Base-by-base conservation (phyloP, 768 basidiomycete species). In the Podaxis sp. region DNA sequence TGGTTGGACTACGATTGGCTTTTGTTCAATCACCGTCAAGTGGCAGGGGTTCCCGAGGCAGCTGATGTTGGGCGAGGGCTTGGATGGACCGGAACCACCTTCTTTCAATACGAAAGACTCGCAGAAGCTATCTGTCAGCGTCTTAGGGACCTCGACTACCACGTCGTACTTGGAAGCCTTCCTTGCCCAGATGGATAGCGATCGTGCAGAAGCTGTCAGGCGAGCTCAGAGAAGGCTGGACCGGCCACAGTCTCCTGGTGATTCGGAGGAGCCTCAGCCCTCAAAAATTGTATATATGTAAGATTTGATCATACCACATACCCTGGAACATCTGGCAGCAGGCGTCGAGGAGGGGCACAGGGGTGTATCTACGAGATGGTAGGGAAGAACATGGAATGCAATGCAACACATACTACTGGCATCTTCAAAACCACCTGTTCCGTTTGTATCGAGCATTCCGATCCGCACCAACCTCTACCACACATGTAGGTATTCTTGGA, bases 311-410 rank as follows among this genome's bases (percentile, higher is more conserved):
- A 30, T 59, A 0, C 0, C 46, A 26, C 46, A 38, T 24, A 22
- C 44, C 3, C 22, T 51, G 57, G 57, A 59, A 19, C 46, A 39
- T 33, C n/a, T 59, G 2, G 57, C 28, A 17, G 13, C 30, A 28
- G 49, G 49, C 4, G 19, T 51, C n/a, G 57, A 49, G 13, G 46
- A 38, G 19, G 30, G 28, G 7, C 57, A 58, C n/a, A 58, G 48
- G 57, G 7, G 3, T 51, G 46, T 46, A 59, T 51, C 28, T 11
- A 17, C 15, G 3, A 2, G 1, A 51, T 51, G 57, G n/a, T 59
- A 6, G 19, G 17, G 57, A 57, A 57, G 39, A 24, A 57, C 17
- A 3, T 30, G 26, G 12, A 57, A 3, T 57, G 40, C 26, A 42
- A 42, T 8, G 19, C 24, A 2, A 57, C 56, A 15, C 56, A 57